phyloP scores from a whole-genome alignment of 116 monocot genomes.

The Phalaenopsis hybrid region DNA sequence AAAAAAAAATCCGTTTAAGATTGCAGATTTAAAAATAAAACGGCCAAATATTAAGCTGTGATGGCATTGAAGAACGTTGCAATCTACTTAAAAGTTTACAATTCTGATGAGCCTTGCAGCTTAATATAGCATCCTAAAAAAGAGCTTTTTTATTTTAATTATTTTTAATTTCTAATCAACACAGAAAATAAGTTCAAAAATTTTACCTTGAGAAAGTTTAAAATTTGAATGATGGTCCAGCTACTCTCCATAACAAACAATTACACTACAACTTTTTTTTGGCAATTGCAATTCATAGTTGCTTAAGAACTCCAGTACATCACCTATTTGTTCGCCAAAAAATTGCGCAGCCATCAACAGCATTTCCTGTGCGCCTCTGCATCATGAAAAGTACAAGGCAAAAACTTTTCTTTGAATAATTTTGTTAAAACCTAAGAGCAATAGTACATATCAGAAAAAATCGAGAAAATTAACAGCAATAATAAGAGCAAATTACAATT shows the following conservation, averaged over 20 bases:
- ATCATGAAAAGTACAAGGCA: slow-evolving; percentile 8
- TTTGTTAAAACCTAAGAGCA: not conserved
- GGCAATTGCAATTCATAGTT: not conserved
- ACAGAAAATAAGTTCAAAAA: not conserved
- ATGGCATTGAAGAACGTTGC: not conserved
- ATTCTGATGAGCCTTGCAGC: not conserved
- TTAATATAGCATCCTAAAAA: no score
- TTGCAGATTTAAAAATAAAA: no score
- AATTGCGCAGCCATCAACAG: slow-evolving; percentile 89
- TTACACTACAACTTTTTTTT: not conserved
- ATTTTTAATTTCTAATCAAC: not conserved
- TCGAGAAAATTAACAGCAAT: not conserved
- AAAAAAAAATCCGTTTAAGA: no score
- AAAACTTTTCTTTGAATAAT: not conserved
- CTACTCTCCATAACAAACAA: not conserved
- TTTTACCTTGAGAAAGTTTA: not conserved
- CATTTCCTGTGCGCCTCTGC: slow-evolving; percentile 98
- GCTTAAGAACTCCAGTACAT: not conserved
- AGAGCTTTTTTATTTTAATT: no score
- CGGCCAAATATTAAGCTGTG: not conserved
- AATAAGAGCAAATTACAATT: not conserved
- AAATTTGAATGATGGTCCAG: not conserved
- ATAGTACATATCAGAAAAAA: not conserved
- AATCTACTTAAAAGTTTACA: not conserved
- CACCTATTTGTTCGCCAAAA: slow-evolving; percentile 95